Conservation (phyloP, 2,329 filamentous ascomycete genomes). For the Dactylellina drechsleri region DNA sequence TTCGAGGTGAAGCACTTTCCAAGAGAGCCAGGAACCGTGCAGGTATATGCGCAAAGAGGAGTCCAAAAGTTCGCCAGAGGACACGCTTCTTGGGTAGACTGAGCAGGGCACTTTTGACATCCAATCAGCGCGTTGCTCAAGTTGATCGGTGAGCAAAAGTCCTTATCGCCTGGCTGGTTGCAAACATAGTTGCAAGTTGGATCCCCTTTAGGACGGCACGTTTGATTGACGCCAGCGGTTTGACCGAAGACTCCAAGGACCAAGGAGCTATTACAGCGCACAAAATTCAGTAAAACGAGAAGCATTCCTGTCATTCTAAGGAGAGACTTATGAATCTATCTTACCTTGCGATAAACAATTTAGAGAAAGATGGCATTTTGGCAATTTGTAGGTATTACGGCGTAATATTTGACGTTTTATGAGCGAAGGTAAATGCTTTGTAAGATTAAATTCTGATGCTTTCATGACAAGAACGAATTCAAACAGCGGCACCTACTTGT, state of each 20-base stretch:
- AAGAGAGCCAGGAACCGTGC: neutral
- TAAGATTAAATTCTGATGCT: too few relatives aligned
- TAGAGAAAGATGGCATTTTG: too few relatives aligned
- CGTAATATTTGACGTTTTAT: too few relatives aligned
- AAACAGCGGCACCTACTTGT: too few relatives aligned
- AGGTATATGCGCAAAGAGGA: neutral
- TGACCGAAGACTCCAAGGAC: neutral
- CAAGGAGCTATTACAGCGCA: neutral
- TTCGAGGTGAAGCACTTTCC: neutral
- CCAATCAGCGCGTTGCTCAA: constrained; percentile 12
- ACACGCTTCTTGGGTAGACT: constrained; percentile 4
- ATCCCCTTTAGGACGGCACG: constrained; percentile 6
- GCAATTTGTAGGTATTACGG: too few relatives aligned
- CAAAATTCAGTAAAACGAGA: too few relatives aligned
- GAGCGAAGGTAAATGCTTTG: too few relatives aligned
- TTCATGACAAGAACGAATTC: too few relatives aligned
- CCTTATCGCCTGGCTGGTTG: neutral
- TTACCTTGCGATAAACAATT: too few relatives aligned
- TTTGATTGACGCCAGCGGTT: neutral
- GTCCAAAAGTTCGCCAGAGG: constrained; percentile 6
- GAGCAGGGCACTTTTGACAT: neutral
- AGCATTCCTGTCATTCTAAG: too few relatives aligned
- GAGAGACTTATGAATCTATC: too few relatives aligned
- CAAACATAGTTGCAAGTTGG: constrained; percentile 7
- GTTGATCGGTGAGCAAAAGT: constrained; percentile 8